Conservation (phyloP, 257 asterid species). For the Lycium barbarum region DNA sequence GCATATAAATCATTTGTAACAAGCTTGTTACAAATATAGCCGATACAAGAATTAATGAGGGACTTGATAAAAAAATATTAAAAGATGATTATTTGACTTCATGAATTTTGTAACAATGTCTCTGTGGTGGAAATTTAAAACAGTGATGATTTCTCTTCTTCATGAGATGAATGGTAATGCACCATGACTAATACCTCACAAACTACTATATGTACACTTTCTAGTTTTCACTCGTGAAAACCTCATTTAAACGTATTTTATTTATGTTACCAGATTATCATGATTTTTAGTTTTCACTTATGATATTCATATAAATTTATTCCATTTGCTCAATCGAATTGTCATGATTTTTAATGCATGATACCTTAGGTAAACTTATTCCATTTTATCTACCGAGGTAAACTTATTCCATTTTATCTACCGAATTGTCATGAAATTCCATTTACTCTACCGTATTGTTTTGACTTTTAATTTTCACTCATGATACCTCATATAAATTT, state of each 20-base stretch:
- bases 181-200: too few species aligned
- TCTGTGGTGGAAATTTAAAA: background rate
- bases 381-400: background rate
- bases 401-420: background rate
- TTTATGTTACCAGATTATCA: background rate
- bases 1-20: too few species aligned
- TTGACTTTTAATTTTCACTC: too few species aligned
- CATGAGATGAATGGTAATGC: too few species aligned
- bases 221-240: background rate
- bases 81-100: background rate
- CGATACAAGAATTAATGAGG: too few species aligned
- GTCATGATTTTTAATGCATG: background rate
- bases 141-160: too few species aligned
- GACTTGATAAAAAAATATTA: background rate
- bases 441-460: too few species aligned
- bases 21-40: too few species aligned
- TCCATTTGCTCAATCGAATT: background rate
- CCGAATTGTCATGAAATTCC: too few species aligned
- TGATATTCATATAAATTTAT: background rate
- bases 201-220: too few species aligned
- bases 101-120: background rate
- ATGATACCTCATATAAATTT: too few species aligned
- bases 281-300: background rate
- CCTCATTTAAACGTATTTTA: background rate
- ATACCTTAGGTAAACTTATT: background rate